Percentiles rank a stretch among this genome's conserved stretches.
phyloP scores from a whole-genome alignment of 257 asterid species.

The Perilla frutescens region DNA sequence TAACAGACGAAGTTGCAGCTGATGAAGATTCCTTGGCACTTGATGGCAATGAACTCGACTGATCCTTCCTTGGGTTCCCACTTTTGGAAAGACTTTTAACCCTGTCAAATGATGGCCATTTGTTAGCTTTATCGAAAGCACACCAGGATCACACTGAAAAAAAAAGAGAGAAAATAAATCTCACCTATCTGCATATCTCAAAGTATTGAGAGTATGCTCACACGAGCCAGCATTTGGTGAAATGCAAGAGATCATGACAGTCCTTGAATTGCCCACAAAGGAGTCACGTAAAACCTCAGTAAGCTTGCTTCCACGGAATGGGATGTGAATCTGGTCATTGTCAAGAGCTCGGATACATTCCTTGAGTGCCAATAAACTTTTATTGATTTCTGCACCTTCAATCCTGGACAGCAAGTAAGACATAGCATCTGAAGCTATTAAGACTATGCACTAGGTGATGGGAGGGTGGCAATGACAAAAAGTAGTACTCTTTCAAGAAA shows the following conservation, averaged over 20 bases:
- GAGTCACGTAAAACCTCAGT: conserved; percentile 99
- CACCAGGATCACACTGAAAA: conserved; percentile 6
- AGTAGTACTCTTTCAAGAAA: neutral
- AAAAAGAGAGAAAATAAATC: neutral
- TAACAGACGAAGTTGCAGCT: conserved; percentile 52
- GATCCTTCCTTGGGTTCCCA: conserved; percentile 84
- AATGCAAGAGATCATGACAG: conserved; percentile 97
- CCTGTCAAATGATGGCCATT: conserved; percentile 51
- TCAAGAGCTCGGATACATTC: conserved; percentile 98
- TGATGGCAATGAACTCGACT: conserved; percentile 57
- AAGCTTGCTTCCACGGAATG: conserved; percentile 97
- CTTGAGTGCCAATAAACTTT: conserved; percentile 92
- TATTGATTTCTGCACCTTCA: conserved; percentile 99
- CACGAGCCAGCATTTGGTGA: conserved; percentile 98
- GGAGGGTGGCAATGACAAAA: conserved; percentile 13
- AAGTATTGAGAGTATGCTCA: conserved; percentile 94
- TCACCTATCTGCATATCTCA: conserved; percentile 96
- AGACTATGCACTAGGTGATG: neutral
- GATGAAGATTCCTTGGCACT: conserved; percentile 63
- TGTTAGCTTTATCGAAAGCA: conserved; percentile 30
- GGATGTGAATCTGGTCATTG: conserved; percentile 96
- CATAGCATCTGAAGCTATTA: conserved; percentile 25
- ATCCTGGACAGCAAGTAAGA: conserved; percentile 55
- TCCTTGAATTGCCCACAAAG: conserved; percentile 94
- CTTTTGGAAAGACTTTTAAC: conserved; percentile 93